Evolutionary conservation across 106 monocot species (phyloP), one percentile per base, ranked within the genome.

Genomic region (Dioscorea alata): DNA sequence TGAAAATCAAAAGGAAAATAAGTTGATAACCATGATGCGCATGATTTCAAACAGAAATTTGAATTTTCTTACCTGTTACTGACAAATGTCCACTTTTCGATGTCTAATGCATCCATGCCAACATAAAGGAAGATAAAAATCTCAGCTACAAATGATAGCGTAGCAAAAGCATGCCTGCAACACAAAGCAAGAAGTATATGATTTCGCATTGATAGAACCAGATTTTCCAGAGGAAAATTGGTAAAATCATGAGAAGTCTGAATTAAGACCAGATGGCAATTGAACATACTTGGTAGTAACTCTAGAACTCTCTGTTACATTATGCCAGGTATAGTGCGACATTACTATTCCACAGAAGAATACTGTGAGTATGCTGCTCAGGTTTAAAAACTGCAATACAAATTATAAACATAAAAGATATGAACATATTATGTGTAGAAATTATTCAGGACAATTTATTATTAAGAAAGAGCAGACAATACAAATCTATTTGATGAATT

Each of bases 241-340:
- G 23, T 10, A 42, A 42, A 42, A 10, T 10, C 42, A 42, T 42
- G 42, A 3, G 42, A 42, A 42, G 42, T 42, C 6, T 42, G 6
- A 42, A 1, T 42, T 42, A 10, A 42, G 5, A 42, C 42, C 10
- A 10, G 2, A 42, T 42, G 42, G 6, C 9, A 42, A 42, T 42
- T 42, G 9, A 24, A 75, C 79, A 28, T 84, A 99, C 97, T 92
- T 99, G 66, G 97, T 99, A 57, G 97, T 99, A 65, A 92, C 50
- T 87, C 97, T 86, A 50, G 97, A 92, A 76, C 92, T 99, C 74
- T 99, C 97, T 50, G 97, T 99, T 61, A 99, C 97, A 75, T 99
- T 99, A 58, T 99, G 97, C 97, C 97, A 99, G 32, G 97, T 92
- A 68, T 99, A 99, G 67, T 99, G 97, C 19, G 97, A 99, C 97